phyloP scores from a whole-genome alignment of 2,329 filamentous ascomycete species.

The Nectriaceae sp. region DNA sequence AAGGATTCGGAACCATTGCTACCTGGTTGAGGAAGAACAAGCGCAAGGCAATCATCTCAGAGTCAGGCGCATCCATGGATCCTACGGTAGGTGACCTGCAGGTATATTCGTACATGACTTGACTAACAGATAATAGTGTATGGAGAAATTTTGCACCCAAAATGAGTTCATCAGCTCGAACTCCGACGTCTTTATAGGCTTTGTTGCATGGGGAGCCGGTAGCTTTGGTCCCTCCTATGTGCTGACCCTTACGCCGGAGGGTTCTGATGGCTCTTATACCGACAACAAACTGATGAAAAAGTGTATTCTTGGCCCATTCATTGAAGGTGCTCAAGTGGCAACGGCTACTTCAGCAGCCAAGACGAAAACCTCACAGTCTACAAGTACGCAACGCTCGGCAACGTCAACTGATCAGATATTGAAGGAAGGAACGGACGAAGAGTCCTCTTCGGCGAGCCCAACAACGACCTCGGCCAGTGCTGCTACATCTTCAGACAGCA shows the following conservation, averaged over 20 bases:
- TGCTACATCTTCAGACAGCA: too few species aligned
- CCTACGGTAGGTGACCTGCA: constrained; percentile 33
- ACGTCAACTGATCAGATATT: too few species aligned
- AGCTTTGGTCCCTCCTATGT: constrained; percentile 45
- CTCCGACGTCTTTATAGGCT: constrained; percentile 48
- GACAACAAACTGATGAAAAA: constrained; percentile 46
- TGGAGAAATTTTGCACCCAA: constrained; percentile 47
- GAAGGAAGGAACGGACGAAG: too few species aligned
- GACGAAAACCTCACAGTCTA: too few species aligned
- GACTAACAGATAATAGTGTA: constrained; percentile 35
- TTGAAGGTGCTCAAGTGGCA: constrained; percentile 12
- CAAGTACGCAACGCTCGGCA: too few species aligned
- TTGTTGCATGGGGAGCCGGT: constrained; percentile 49
- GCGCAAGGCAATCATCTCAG: constrained; percentile 51
- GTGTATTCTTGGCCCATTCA: constrained; percentile 43
- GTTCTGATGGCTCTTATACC: constrained; percentile 24
- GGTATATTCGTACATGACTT: background rate
- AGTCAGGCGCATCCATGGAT: constrained; percentile 52
- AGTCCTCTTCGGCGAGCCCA: too few species aligned
- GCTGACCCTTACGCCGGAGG: constrained; percentile 43
- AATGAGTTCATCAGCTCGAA: constrained; percentile 49
- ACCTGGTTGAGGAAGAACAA: constrained; percentile 48
- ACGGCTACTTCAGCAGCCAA: constrained; percentile 3
- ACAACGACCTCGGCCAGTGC: too few species aligned
- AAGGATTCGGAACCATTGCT: constrained; percentile 49